A percentile compares a stretch with the other conserved stretches of the same genome.
Conservation (phyloP, 2,329 filamentous ascomycete genomes). For the Penicillium aurantiogriseum region DNA sequence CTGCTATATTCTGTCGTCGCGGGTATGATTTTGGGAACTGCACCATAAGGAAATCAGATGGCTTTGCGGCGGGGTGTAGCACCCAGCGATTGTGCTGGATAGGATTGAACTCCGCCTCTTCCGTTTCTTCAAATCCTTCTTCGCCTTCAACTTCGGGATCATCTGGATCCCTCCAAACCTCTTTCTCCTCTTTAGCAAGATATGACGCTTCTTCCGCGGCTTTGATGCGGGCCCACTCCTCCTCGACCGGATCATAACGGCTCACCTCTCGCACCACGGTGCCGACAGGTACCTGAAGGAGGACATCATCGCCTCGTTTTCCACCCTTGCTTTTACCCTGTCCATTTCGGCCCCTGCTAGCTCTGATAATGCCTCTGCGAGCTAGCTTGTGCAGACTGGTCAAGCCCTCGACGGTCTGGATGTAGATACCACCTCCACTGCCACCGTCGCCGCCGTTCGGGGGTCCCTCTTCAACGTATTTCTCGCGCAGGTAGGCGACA, state of each 20-base stretch:
- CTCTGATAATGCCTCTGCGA: constrained; percentile 62
- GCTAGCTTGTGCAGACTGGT: constrained; percentile 92
- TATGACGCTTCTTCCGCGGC: constrained; percentile 53
- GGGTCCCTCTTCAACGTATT: constrained; percentile 82
- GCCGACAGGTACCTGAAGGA: constrained; percentile 88
- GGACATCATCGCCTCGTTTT: constrained; percentile 77
- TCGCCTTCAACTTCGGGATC: background rate
- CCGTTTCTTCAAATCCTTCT: constrained; percentile 32
- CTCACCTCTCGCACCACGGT: constrained; percentile 83
- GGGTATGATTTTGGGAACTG: constrained; percentile 59
- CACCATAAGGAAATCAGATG: constrained; percentile 64
- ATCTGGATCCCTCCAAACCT: constrained; percentile 18
- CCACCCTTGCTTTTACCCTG: constrained; percentile 57
- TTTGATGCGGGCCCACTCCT: constrained; percentile 53
- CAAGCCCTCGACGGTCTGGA: constrained; percentile 86
- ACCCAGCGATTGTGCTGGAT: constrained; percentile 72
- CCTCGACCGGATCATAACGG: constrained; percentile 71
- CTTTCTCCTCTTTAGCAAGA: constrained; percentile 35
- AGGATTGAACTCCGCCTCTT: constrained; percentile 43
- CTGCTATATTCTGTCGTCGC: constrained; percentile 56
- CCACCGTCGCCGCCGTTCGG: constrained; percentile 95
- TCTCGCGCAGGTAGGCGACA: constrained; percentile 89
- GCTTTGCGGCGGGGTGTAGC: constrained; percentile 75
- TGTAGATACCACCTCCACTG: constrained; percentile 86
- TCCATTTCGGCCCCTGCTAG: constrained; percentile 46